Conservation (phyloP, 495 filamentous ascomycete genomes). For the Opeltia flavorubescens region DNA sequence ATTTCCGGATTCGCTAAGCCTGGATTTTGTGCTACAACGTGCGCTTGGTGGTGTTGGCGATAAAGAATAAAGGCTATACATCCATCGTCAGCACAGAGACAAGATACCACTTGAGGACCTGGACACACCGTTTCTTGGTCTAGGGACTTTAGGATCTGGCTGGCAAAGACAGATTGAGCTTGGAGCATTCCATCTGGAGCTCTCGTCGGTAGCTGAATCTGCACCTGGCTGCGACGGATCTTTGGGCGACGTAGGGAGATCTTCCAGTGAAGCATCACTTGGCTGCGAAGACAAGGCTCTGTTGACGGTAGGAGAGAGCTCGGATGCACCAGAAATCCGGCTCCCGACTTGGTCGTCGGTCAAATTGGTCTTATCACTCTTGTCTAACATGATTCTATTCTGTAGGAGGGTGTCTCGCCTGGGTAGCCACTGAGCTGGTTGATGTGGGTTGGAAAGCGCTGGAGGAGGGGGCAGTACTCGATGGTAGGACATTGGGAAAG, state of each 20-base stretch:
- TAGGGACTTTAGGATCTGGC: constrained; percentile 81
- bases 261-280: constrained; percentile 5
- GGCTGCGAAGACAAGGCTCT: not conserved
- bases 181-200: constrained; percentile 10
- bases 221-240: not conserved
- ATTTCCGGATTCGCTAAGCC: constrained; percentile 93
- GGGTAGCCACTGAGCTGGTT: constrained; percentile 16
- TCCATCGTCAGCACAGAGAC: not conserved
- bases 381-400: constrained; percentile 35
- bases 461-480: constrained; percentile 38
- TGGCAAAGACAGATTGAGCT: constrained; percentile 81
- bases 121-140: constrained; percentile 85
- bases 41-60: constrained; percentile 80
- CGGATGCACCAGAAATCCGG: not conserved
- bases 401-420: constrained; percentile 30
- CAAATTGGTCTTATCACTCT: constrained; percentile 18
- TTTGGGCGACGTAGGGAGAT: constrained; percentile 8
- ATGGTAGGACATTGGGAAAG: constrained; percentile 39
- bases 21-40: constrained; percentile 67
- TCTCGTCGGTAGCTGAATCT: not conserved
- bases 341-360: constrained; percentile 2
- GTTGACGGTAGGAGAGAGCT: not conserved
- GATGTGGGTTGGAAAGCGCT: constrained; percentile 31
- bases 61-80: constrained; percentile 87
- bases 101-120: not conserved